Percentiles rank a stretch among this genome's conserved stretches.
These are phyloP conservation scores for Populus tomentosa DNA, from an alignment of 441 rosid genomes.

Conservation along the genomic window DNA sequence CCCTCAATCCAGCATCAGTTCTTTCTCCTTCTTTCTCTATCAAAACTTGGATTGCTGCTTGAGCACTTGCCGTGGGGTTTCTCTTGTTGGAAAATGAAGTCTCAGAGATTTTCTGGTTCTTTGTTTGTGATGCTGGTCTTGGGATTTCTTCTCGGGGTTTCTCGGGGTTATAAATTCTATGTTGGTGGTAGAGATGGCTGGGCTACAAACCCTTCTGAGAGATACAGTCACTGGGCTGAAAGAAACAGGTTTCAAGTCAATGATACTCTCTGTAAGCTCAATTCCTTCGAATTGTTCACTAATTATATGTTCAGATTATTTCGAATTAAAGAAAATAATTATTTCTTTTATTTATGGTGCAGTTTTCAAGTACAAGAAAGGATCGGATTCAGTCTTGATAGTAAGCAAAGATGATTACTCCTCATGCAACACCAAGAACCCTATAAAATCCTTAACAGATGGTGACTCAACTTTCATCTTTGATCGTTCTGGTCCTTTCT, in stretches of 20 bases:
- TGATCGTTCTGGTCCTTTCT: slow-evolving; percentile 69
- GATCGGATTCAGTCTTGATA: slow-evolving; percentile 59
- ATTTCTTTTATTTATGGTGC: background rate
- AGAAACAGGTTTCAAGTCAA: slow-evolving; percentile 75
- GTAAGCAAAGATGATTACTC: slow-evolving; percentile 53
- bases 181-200: slow-evolving; percentile 91
- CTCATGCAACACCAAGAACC: slow-evolving; percentile 61
- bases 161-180: slow-evolving; percentile 40
- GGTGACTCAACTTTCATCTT: slow-evolving; percentile 55
- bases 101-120: slow-evolving; percentile 17
- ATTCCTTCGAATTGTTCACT: background rate
- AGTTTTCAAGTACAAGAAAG: slow-evolving; percentile 75
- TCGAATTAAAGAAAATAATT: background rate
- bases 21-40: background rate
- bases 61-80: slow-evolving; percentile 3
- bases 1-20: background rate
- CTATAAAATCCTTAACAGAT: slow-evolving; percentile 44
- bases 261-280: slow-evolving; percentile 60
- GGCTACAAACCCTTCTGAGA: slow-evolving; percentile 59
- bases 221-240: slow-evolving; percentile 71
- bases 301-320: background rate
- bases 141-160: slow-evolving; percentile 16
- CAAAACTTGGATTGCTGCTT: background rate
- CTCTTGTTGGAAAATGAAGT: slow-evolving; percentile 21
- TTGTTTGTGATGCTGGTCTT: slow-evolving; percentile 19